phyloP scores from a whole-genome alignment of 1,139 yeast genomes.

The Scheffersomyces titani region DNA sequence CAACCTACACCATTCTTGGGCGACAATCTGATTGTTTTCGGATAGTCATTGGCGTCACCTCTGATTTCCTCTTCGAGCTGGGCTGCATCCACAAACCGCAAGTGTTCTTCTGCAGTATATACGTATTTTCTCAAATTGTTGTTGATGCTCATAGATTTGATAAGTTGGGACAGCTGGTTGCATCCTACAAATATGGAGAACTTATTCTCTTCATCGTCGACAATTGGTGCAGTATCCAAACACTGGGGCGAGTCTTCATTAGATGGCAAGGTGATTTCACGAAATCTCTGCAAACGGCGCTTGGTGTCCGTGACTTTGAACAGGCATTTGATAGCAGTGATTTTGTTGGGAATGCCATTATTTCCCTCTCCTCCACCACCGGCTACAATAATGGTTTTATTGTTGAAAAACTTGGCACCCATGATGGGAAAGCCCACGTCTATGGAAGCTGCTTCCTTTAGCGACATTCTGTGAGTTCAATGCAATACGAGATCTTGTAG shows the following conservation, averaged over 20 bases:
- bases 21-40: conserved; percentile 56
- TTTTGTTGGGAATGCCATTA: conserved; percentile 82
- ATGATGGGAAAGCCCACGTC: conserved; percentile 81
- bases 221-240: conserved; percentile 47
- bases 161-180: conserved; percentile 61
- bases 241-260: conserved; percentile 79
- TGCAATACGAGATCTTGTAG: background rate
- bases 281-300: conserved; percentile 56
- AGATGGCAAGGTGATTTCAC: conserved; percentile 62
- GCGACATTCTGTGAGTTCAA: conserved; percentile 23
- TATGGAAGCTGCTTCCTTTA: conserved; percentile 38
- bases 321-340: conserved; percentile 67
- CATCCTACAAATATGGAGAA: conserved; percentile 68
- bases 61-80: conserved; percentile 44
- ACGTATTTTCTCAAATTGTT: conserved; percentile 71
- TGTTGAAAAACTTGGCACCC: conserved; percentile 70
- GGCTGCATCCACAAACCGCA: conserved; percentile 60
- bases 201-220: conserved; percentile 31
- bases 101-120: conserved; percentile 57
- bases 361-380: conserved; percentile 98
- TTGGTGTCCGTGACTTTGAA: conserved; percentile 52
- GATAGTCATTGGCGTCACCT: conserved; percentile 52
- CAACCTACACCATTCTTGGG: conserved; percentile 59
- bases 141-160: conserved; percentile 61
- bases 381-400: conserved; percentile 64